phyloP scores from a whole-genome alignment of 2,329 filamentous ascomycete species.

The Pseudogymnoascus sp. region DNA sequence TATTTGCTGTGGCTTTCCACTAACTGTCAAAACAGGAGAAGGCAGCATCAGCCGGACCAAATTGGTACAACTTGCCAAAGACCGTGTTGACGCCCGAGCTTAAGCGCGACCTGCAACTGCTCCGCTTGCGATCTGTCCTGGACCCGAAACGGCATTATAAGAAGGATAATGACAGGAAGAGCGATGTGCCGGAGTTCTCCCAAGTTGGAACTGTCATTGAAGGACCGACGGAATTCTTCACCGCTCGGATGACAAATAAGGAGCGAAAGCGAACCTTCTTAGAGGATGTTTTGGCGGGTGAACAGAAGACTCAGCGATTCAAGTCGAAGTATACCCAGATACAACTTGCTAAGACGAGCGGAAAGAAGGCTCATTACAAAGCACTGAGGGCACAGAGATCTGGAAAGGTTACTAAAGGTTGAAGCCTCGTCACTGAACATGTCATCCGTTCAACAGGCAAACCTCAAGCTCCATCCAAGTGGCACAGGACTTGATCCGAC shows the following conservation, averaged over 20 bases:
- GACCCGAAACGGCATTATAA: conserved; percentile 89
- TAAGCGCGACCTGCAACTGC: conserved; percentile 79
- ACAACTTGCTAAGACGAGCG: conserved; percentile 72
- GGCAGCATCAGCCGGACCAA: conserved; percentile 62
- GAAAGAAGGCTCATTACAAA: conserved; percentile 86
- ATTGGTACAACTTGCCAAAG: conserved; percentile 83
- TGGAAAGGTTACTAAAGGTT: conserved; percentile 12
- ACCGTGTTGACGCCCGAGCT: conserved; percentile 78
- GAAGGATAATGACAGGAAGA: conserved; percentile 65
- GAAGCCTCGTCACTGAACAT: conserved; percentile 12
- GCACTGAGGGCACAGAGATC: conserved; percentile 57
- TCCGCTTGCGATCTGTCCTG: conserved; percentile 81
- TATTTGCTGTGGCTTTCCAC: conserved; percentile 11
- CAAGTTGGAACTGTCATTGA: conserved; percentile 85
- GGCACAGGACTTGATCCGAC: conserved; percentile 6
- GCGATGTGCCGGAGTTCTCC: conserved; percentile 68
- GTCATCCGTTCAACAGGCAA: conserved; percentile 3
- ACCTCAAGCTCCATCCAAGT: conserved; percentile 1
- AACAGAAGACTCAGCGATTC: conserved; percentile 62
- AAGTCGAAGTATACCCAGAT: conserved; percentile 83
- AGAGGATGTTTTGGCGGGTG: conserved; percentile 69
- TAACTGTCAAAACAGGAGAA: conserved; percentile 21
- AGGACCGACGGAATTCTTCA: conserved; percentile 82
- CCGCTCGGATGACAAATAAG: conserved; percentile 71
- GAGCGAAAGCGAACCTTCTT: conserved; percentile 81